phyloP scores from a whole-genome alignment of 1,284 basidiomycete genomes.

The Neonothopanus nambi region DNA sequence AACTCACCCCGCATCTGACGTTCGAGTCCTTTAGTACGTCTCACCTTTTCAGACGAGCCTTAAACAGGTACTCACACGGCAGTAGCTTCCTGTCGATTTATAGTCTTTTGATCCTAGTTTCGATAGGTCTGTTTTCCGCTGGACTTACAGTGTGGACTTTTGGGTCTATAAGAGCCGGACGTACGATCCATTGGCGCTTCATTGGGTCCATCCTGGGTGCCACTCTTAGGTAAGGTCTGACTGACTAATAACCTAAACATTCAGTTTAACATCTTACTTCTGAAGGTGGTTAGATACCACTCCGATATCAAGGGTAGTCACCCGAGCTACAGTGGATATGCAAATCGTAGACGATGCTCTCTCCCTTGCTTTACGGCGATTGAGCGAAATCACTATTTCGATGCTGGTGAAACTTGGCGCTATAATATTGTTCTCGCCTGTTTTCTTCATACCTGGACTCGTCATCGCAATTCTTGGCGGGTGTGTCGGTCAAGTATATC shows the following conservation, averaged over 20 bases:
- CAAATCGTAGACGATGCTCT: conserved; percentile 26
- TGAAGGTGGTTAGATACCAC: conserved; percentile 47
- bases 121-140: conserved; percentile 5
- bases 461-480: conserved; percentile 3
- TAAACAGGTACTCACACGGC: background rate
- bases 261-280: background rate
- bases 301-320: conserved; percentile 56
- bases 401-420: conserved; percentile 6
- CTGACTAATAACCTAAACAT: background rate
- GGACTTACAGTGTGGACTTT: conserved; percentile 22
- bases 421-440: conserved; percentile 2
- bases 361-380: background rate
- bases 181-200: conserved; percentile 49
- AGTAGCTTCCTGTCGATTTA: conserved; percentile 50
- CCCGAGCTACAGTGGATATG: conserved; percentile 61
- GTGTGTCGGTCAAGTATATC: conserved; percentile 3
- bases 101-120: conserved; percentile 17
- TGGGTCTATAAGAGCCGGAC: conserved; percentile 45
- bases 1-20: conserved; percentile 32
- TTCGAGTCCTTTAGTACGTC: conserved; percentile 41
- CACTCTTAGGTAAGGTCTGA: conserved; percentile 43
- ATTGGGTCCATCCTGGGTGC: conserved; percentile 54
- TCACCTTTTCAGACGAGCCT: conserved; percentile 4
- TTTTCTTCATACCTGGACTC: conserved; percentile 6
- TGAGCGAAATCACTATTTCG: background rate